Conservation (phyloP, 352 stramenopile species). For the Halophytophthora batemanensis region DNA sequence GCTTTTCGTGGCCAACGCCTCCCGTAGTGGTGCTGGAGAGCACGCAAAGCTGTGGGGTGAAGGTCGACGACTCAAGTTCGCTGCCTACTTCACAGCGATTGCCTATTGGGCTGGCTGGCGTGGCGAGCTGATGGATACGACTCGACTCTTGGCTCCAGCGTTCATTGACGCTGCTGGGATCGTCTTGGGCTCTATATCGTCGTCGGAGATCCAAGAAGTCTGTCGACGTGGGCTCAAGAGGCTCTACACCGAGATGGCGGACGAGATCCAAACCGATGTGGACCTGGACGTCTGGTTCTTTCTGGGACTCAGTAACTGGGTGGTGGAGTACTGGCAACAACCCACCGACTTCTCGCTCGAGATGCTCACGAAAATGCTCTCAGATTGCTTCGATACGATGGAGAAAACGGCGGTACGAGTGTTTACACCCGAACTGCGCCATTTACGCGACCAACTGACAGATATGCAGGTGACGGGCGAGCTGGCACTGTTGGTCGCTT, state of each 20-base stretch:
- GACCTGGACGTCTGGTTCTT: slow-evolving; percentile 73
- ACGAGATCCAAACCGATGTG: slow-evolving; percentile 57
- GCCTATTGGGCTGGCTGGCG: slow-evolving; percentile 59
- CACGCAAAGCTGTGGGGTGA: slow-evolving; percentile 52
- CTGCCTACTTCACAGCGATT: slow-evolving; percentile 51
- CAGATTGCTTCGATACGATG: slow-evolving; percentile 50
- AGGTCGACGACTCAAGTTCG: slow-evolving; percentile 66
- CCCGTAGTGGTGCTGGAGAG: slow-evolving; percentile 23
- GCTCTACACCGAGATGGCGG: slow-evolving; percentile 41
- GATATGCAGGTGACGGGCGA: slow-evolving; percentile 43
- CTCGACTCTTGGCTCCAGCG: slow-evolving; percentile 51
- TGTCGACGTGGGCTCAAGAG: slow-evolving; percentile 42
- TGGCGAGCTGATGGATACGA: slow-evolving; percentile 41
- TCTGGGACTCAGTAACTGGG: slow-evolving; percentile 61
- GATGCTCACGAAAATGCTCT: slow-evolving; percentile 60
- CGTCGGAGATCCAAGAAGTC: slow-evolving; percentile 37
- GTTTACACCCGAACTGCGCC: slow-evolving; percentile 54
- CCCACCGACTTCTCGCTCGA: slow-evolving; percentile 73
- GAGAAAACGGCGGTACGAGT: slow-evolving; percentile 45
- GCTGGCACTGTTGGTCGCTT: slow-evolving; percentile 52
- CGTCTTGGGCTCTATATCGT: slow-evolving; percentile 46
- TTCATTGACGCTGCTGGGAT: slow-evolving; percentile 66
- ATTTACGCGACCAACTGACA: slow-evolving; percentile 41
- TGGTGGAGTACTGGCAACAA: slow-evolving; percentile 81
- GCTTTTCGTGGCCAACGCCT: slow-evolving; percentile 31